phyloP scores from a whole-genome alignment of 83 land plant species.

The Thuja plicata region DNA sequence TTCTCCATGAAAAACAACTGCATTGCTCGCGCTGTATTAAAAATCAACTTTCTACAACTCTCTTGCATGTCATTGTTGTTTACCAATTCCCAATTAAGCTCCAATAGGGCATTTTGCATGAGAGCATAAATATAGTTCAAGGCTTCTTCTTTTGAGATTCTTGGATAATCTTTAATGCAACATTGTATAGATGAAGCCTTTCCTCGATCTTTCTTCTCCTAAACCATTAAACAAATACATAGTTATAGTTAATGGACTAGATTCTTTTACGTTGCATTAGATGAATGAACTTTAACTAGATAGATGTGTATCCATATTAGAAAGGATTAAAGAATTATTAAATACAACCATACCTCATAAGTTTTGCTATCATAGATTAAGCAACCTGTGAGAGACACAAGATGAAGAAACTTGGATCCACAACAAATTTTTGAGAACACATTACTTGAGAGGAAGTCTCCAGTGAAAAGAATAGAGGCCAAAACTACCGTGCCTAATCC shows the following conservation, averaged over 20 bases:
- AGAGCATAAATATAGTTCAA: neutral
- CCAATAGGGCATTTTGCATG: neutral
- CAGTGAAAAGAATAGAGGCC: conserved; percentile 22
- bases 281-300: too few relatives aligned
- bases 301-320: too few relatives aligned
- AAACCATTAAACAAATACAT: neutral
- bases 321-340: too few relatives aligned
- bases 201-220: conserved; percentile 5
- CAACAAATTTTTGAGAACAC: conserved; percentile 6
- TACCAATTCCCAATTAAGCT: conserved; percentile 14
- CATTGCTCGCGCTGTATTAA: neutral
- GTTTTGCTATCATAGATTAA: neutral
- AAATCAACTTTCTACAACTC: neutral
- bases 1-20: neutral
- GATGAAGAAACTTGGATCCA: neutral
- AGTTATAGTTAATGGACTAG: too few relatives aligned
- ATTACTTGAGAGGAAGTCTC: conserved; percentile 22
- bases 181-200: neutral
- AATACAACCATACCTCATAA: neutral
- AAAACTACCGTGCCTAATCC: conserved; percentile 28
- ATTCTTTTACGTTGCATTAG: too few relatives aligned
- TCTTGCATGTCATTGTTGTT: neutral
- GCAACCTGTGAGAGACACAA: neutral
- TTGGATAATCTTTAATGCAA: conserved; percentile 15
- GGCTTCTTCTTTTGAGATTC: conserved; percentile 8